Conservation (phyloP, 352 stramenopile species). For the Globisporangium camurandrum region DNA sequence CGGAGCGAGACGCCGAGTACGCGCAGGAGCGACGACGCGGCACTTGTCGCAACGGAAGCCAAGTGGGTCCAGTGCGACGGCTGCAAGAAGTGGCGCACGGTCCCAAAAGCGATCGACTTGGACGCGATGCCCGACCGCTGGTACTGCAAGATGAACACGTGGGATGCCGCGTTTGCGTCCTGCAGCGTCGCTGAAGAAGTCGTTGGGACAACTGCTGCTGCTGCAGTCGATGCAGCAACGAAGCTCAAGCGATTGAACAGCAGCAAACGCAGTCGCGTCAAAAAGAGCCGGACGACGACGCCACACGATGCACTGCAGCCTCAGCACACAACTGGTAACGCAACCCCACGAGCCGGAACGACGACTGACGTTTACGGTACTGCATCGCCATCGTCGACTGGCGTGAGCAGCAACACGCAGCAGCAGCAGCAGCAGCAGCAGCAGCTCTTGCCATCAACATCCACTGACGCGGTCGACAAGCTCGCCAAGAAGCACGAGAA, state of each 20-base stretch:
- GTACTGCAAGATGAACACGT: slow-evolving; percentile 96
- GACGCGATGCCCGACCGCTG: slow-evolving; percentile 90
- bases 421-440: slow-evolving; percentile 1
- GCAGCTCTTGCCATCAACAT: not conserved
- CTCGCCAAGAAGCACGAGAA: slow-evolving; percentile 49
- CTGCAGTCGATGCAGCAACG: too few relatives aligned
- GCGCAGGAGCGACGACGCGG: too few relatives aligned
- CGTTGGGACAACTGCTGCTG: too few relatives aligned
- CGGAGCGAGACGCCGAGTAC: slow-evolving; percentile 7
- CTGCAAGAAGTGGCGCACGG: slow-evolving; percentile 94
- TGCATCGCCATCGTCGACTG: slow-evolving; percentile 31
- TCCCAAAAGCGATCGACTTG: slow-evolving; percentile 85
- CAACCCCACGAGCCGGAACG: too few relatives aligned
- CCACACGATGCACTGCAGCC: too few relatives aligned
- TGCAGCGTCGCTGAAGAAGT: slow-evolving; percentile 89
- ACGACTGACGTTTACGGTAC: slow-evolving; percentile 17
- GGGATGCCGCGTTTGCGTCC: slow-evolving; percentile 76
- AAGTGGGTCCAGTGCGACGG: slow-evolving; percentile 96
- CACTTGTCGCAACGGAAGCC: slow-evolving; percentile 30
- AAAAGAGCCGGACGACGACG: slow-evolving; percentile 11
- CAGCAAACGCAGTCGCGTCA: slow-evolving; percentile 10
- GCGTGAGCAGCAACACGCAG: slow-evolving; percentile 18
- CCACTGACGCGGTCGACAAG: slow-evolving; percentile 21
- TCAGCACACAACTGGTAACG: too few relatives aligned
- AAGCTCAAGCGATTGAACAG: slow-evolving; percentile 10